Percentiles rank a stretch among this genome's conserved stretches.
Evolutionary conservation across 2,329 filamentous ascomycete genomes (phyloP).

Genomic region (Plectosphaerella plurivora): DNA sequence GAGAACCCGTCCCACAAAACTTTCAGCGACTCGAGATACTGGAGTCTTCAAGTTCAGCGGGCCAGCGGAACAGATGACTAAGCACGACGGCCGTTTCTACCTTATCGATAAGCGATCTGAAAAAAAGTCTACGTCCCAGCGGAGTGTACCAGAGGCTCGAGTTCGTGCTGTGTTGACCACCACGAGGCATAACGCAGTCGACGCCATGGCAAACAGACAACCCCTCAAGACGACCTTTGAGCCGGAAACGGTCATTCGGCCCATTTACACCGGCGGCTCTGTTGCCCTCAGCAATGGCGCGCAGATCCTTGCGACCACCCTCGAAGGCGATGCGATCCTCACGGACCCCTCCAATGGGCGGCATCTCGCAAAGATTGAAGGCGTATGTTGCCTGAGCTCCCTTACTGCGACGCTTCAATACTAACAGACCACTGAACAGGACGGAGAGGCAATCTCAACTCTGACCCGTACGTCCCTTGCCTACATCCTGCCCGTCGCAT

Average conservation of each 20-base stretch:
- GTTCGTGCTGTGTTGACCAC: not conserved
- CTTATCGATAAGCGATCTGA: no score
- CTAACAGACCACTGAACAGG: conserved; percentile 40
- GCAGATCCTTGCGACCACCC: conserved; percentile 75
- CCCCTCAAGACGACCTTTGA: conserved; percentile 86
- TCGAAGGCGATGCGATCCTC: conserved; percentile 89
- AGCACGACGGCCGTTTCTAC: no score
- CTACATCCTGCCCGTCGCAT: not conserved
- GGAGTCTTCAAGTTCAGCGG: no score
- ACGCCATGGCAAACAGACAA: conserved; percentile 55
- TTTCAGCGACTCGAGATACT: no score
- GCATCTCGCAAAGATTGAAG: conserved; percentile 82
- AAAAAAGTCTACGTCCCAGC: no score
- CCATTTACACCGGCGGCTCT: conserved; percentile 89
- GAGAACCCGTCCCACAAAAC: no score
- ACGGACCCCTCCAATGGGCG: conserved; percentile 80
- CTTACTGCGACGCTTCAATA: conserved; percentile 4
- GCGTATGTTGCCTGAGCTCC: conserved; percentile 47
- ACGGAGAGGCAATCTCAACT: conserved; percentile 76
- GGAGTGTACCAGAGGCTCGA: no score
- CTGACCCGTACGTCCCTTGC: conserved; percentile 6
- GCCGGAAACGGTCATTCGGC: conserved; percentile 74
- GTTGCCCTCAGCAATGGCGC: conserved; percentile 79
- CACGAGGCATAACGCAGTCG: not conserved
- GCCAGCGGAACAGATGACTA: no score